Percentiles rank a stretch among this genome's conserved stretches.
Conservation (phyloP, 495 filamentous ascomycete genomes). For the Penicilliopsis zonata region DNA sequence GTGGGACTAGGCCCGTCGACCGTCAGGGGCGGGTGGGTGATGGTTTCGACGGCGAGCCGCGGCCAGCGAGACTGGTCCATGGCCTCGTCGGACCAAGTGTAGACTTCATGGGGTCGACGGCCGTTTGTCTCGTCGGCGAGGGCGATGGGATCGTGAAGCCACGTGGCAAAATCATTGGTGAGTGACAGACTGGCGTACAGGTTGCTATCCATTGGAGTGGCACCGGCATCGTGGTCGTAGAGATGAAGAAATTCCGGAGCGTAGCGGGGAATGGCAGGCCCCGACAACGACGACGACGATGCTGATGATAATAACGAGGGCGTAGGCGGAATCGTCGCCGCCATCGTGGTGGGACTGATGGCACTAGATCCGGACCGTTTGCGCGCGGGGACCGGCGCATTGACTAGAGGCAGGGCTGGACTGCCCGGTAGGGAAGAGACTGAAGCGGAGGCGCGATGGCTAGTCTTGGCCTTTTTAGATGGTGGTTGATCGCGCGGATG, state of each 20-base stretch:
- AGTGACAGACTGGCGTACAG: constrained; percentile 57
- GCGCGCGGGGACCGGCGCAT: constrained; percentile 32
- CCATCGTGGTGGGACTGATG: constrained; percentile 44
- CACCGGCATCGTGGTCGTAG: constrained; percentile 45
- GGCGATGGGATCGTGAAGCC: constrained; percentile 54
- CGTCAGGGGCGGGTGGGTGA: constrained; percentile 30
- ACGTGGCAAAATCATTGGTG: constrained; percentile 52
- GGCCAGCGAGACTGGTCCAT: constrained; percentile 45
- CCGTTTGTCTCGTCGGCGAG: constrained; percentile 30
- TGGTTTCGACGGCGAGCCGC: constrained; percentile 29
- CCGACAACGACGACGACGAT: too few species aligned
- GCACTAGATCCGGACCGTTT: constrained; percentile 39
- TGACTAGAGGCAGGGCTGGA: constrained; percentile 17
- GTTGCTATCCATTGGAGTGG: constrained; percentile 41
- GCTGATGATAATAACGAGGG: too few species aligned
- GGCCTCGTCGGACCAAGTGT: constrained; percentile 37
- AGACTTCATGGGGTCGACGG: constrained; percentile 30
- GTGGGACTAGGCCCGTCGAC: constrained; percentile 35
- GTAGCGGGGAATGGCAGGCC: constrained; percentile 40
- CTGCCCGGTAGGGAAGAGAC: constrained; percentile 42
- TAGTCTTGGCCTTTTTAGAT: constrained; percentile 63
- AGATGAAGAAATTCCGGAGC: constrained; percentile 60
- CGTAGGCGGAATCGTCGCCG: too few species aligned
- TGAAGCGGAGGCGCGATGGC: constrained; percentile 61
- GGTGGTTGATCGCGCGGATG: constrained; percentile 42